Evolutionary conservation across 2,329 filamentous ascomycete species (phyloP), one percentile per base, ranked within the genome.

Genomic region (Microdochium trichocladiopsis): DNA sequence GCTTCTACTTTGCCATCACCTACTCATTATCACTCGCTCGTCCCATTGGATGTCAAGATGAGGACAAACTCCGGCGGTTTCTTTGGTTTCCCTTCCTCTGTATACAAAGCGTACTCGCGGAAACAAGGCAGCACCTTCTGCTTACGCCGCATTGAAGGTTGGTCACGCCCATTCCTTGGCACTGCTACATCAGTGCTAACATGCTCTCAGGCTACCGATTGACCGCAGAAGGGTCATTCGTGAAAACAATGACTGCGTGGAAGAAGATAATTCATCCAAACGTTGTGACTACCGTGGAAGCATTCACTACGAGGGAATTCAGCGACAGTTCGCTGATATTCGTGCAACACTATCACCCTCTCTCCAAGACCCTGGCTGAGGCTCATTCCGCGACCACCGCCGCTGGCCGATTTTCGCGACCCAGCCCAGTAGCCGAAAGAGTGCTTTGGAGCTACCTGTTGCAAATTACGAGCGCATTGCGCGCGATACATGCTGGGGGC

Each of bases 281-380:
- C 58, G 82, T 97, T 21, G 93, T 97, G 25, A 87, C 86, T 0
- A 82, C 95, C 9, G 86, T 95, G 62, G 91, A 96, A 69, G 90
- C 90, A 1, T 99, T 99, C 63, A 99, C 94, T 1, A 95, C 90
- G 12, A 79, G 91, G 55, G 89, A 87, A 24, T 99, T 99, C 68
- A 90, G 90, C 52, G 94, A 97, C 67, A 95, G 90, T 69, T 97
- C 94, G 2, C 79, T 99, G 51, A 87, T 99, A 49, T 88, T 99
- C 62, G 91, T 95, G 23, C 94, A 90, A 56, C 90, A 95, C 66
- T 99, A 96, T 64, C 89, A 94, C 63, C 93, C 94, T 1, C 77
- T 94, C 21, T 90, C 93, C 2, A 95, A 94, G 69, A 96, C 93
- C 0, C 78, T 99, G 23, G 83, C 87, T 31, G 93, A 97, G 63